Percentiles rank a stretch among this genome's conserved stretches.
phyloP scores from a whole-genome alignment of 305 asterid species.

The Fraxinus angustifolia region DNA sequence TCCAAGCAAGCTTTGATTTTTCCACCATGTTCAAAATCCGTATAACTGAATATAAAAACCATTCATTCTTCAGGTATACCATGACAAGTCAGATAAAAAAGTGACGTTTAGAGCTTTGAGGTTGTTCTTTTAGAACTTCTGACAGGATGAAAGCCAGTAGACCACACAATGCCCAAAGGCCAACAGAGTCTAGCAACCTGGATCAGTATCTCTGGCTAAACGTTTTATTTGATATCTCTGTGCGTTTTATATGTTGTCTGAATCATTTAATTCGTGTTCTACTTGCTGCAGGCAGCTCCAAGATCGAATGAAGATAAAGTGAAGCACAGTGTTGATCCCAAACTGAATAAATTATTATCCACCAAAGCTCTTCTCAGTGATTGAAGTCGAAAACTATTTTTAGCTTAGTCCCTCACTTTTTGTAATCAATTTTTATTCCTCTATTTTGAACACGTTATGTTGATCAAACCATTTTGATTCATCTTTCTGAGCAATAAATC shows the following conservation, averaged over 20 bases:
- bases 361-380: not conserved
- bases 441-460: not conserved
- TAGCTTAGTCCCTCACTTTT: too few relatives aligned
- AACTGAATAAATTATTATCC: too few relatives aligned
- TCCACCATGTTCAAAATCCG: conserved; percentile 27
- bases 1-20: conserved; percentile 52
- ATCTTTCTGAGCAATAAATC: not conserved
- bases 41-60: too few relatives aligned
- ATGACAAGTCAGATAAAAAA: conserved; percentile 19
- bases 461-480: not conserved
- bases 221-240: too few relatives aligned
- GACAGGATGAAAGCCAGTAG: conserved; percentile 80
- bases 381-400: too few relatives aligned
- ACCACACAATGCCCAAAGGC: conserved; percentile 6
- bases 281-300: too few relatives aligned
- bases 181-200: conserved; percentile 59
- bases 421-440: not conserved
- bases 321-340: too few relatives aligned
- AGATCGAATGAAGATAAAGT: too few relatives aligned
- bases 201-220: conserved; percentile 31
- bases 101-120: too few relatives aligned
- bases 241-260: too few relatives aligned
- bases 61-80: conserved; percentile 49
- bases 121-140: conserved; percentile 41
- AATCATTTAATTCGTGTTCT: too few relatives aligned